Evolutionary conservation across 2,329 filamentous ascomycete species (phyloP), one percentile per base, ranked within the genome.

Genomic region (Peltaster fructicola): DNA sequence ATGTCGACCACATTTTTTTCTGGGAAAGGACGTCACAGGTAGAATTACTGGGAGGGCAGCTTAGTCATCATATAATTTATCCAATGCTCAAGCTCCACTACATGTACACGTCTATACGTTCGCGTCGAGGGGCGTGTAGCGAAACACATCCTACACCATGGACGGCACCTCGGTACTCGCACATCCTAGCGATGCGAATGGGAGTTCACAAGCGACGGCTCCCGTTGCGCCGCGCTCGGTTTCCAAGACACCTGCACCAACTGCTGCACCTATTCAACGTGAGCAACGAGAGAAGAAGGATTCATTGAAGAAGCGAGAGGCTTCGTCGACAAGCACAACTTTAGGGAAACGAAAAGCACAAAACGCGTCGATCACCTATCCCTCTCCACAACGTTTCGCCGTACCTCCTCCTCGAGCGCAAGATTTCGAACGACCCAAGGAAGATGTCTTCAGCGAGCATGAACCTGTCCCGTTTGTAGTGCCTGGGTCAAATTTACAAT

Each of bases 251-350:
- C 44, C 43, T n/a, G 41, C 35, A 14, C 47, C 55, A 15, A 51
- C 54, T 14, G 51, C 60, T 4, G 46, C 52, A 5, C 44, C 56
- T 5, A 36, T 47, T 14, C 44, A 56, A 37, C 48, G 60, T 20
- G 61, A 63, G 34, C 61, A 61, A 41, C 50, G 61, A 15, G 61
- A 64, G 34, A 63, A 56, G 40, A 56, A 54, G 36, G 53, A 57
- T 18, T 48, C 59, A 8, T 42, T 63, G 15, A 63, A 64, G 51
- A 63, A 63, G 43, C 52, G 61, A 19, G 60, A 65, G 40, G 53
- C 56, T 6, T 51, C 53, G 6, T 45, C 45, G 2, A 43, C 40
- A 22, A 45, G 45, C 23, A 33, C 28, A 20, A 25, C 24, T 6
- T 29, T 41, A 7, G 43, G 40, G 19, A 42, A 59, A 44, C 41